Evolutionary conservation across 345 rosid genomes (phyloP), one percentile per base, ranked within the genome.

Genomic region (Murraya paniculata): DNA sequence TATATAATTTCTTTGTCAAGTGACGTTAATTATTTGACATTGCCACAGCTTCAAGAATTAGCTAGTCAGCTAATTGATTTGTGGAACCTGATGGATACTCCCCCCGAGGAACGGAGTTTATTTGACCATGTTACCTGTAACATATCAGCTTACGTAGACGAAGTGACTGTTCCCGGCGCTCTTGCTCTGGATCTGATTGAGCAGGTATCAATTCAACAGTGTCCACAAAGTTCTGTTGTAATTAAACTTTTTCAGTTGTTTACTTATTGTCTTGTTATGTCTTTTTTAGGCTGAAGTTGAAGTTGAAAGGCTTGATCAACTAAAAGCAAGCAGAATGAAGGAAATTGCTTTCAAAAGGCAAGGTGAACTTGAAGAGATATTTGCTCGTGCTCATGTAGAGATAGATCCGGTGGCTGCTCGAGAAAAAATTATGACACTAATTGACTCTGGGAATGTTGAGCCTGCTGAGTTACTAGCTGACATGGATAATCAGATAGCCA

Each of bases 31-130:
- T 58, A 71, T 58, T 81, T 76, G 66, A 79, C 55, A 16, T 36
- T 78, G 31, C 50, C 61, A 53, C 91, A 96, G 99, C 98, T 97
- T 82, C 98, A 97, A 91, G 98, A 97, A 83, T 89, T 93, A 48
- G 93, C 96, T 57, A 85, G 89, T 75, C 98, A 92, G 83, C 85
- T 97, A 64, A 82, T 84, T 86, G 99, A 97, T 77, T 91, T 94
- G 48, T 97, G 99, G 99, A 94, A 94, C 84, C 89, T 94, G 84
- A 94, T 97, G 99, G 99, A 97, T 79, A 94, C 98, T 56, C 88
- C 98, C 7, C 85, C 66, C n/a, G 98, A 97, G 80, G 99, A 94
- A 73, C 87, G 99, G 76, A 84, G 81, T 72, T 82, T 91, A 77
- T 97, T 94, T 78, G 88, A 91, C 77, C 98, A 94, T 81, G 97